These are phyloP conservation scores for Phaffia rhodozyma DNA, from an alignment of 1,284 basidiomycete species.

Conservation along the genomic window DNA sequence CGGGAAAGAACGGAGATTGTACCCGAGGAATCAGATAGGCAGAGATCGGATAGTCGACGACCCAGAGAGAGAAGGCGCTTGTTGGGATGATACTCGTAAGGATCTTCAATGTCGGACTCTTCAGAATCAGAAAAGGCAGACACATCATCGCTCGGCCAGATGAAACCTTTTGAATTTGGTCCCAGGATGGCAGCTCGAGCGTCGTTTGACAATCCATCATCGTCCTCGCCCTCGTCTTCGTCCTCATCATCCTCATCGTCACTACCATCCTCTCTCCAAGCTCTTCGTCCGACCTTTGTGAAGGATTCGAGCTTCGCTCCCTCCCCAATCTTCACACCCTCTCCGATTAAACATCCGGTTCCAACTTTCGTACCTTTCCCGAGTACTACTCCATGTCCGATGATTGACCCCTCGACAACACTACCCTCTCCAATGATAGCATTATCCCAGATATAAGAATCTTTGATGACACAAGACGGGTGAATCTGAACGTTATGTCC, in stretches of 20 bases:
- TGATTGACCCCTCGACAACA: conserved; percentile 55
- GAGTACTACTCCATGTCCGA: conserved; percentile 37
- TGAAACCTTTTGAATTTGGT: conserved; percentile 29
- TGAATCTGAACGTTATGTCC: conserved; percentile 62
- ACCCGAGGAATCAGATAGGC: conserved; percentile 24
- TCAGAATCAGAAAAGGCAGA: conserved; percentile 25
- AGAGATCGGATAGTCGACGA: conserved; percentile 26
- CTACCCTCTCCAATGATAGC: conserved; percentile 65
- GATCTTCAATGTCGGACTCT: conserved; percentile 31
- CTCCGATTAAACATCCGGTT: conserved; percentile 46
- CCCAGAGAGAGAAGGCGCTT: conserved; percentile 33
- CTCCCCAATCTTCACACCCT: conserved; percentile 58
- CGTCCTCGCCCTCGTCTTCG: conserved; percentile 34
- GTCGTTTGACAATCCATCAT: conserved; percentile 22
- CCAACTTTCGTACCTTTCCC: conserved; percentile 39
- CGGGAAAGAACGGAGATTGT: conserved; percentile 34
- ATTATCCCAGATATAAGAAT: conserved; percentile 73
- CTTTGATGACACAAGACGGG: conserved; percentile 47
- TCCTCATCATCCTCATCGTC: conserved; percentile 48
- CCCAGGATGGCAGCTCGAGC: conserved; percentile 26
- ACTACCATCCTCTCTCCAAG: conserved; percentile 64
- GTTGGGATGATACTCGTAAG: conserved; percentile 35
- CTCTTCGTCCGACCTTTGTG: conserved; percentile 60
- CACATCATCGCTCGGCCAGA: conserved; percentile 37
- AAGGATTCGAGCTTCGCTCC: conserved; percentile 58